Evolutionary conservation across 306 rosid species (phyloP).

Genomic region (Carpinus viminea): DNA sequence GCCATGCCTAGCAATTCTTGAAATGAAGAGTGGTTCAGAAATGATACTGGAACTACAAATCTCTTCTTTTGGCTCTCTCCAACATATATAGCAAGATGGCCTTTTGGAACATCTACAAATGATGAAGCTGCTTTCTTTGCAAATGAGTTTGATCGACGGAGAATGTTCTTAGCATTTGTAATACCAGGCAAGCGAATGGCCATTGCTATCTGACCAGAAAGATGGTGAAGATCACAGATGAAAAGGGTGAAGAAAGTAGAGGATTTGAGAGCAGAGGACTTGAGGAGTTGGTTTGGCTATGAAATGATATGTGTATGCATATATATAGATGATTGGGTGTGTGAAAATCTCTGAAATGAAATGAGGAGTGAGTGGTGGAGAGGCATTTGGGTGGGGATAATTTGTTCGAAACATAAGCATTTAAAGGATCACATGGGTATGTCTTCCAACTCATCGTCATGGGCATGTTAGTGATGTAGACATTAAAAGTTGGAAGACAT

Average conservation of each 20-base stretch:
- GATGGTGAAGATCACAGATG: neutral
- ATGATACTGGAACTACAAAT: slow-evolving; percentile 46
- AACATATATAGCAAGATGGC: slow-evolving; percentile 51
- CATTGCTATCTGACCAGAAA: slow-evolving; percentile 4
- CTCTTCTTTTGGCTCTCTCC: slow-evolving; percentile 47
- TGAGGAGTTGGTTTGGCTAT: slow-evolving; percentile 7
- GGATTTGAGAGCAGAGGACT: neutral
- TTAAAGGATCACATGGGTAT: slow-evolving; percentile 12
- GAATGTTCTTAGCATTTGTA: slow-evolving; percentile 36
- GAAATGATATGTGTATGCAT: neutral
- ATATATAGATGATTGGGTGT: neutral
- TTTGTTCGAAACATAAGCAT: neutral
- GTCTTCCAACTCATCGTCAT: neutral
- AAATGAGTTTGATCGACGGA: slow-evolving; percentile 33
- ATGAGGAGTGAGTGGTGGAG: neutral
- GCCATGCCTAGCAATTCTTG: slow-evolving; percentile 34
- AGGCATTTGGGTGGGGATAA: neutral
- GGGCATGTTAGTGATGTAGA: too few relatives aligned
- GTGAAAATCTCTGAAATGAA: neutral
- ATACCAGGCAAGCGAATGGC: slow-evolving; percentile 37
- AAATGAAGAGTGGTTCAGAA: slow-evolving; percentile 41
- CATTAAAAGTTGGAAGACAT: too few relatives aligned
- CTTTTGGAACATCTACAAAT: slow-evolving; percentile 41
- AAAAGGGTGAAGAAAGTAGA: slow-evolving; percentile 2
- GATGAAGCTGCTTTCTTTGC: slow-evolving; percentile 24